phyloP scores from a whole-genome alignment of 192 early-diverging fungal genomes.

The Pilaira anomala region DNA sequence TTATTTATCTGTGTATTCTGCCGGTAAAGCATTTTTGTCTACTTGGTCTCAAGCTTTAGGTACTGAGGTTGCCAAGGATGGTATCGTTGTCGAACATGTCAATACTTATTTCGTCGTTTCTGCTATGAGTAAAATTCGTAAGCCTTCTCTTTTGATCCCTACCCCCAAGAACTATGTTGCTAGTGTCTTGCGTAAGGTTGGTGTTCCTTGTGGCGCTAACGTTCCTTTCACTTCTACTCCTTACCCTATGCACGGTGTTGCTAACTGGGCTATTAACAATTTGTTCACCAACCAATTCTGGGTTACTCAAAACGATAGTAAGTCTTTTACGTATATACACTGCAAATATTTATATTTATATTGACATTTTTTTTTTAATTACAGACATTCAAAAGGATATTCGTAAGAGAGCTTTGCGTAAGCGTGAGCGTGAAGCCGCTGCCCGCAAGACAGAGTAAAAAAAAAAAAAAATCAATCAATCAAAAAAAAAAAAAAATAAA shows the following conservation, averaged over 20 bases:
- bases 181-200: slow-evolving; percentile 65
- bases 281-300: slow-evolving; percentile 55
- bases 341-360: not conserved
- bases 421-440: slow-evolving; percentile 62
- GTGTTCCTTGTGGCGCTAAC: slow-evolving; percentile 62
- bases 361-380: not conserved
- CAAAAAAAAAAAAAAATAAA: slow-evolving; percentile 2
- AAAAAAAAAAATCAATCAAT: not conserved
- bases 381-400: slow-evolving; percentile 59
- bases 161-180: slow-evolving; percentile 76
- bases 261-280: slow-evolving; percentile 67
- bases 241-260: slow-evolving; percentile 64
- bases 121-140: slow-evolving; percentile 90
- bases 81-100: slow-evolving; percentile 85
- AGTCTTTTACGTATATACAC: not conserved
- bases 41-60: slow-evolving; percentile 89
- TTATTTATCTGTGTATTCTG: slow-evolving; percentile 87
- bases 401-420: slow-evolving; percentile 69
- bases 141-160: slow-evolving; percentile 77
- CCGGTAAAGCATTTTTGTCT: slow-evolving; percentile 88
- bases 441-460: slow-evolving; percentile 21
- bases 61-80: slow-evolving; percentile 64
- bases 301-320: slow-evolving; percentile 56
- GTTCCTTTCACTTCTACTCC: slow-evolving; percentile 62
- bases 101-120: slow-evolving; percentile 97